Conservation (phyloP, 2,329 filamentous ascomycete species). For the Venturia asperata region DNA sequence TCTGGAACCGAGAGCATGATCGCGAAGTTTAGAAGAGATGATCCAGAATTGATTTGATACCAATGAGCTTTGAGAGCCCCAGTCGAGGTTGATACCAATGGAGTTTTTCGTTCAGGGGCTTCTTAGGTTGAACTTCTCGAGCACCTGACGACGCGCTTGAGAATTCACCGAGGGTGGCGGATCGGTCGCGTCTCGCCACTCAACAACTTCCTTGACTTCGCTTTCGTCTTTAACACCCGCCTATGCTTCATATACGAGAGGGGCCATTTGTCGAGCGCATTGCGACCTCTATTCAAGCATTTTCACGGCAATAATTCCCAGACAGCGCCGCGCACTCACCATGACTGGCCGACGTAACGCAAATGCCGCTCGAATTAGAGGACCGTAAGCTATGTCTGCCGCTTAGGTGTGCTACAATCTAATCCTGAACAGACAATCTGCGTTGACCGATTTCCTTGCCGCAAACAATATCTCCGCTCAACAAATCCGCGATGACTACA, state of each 20-base stretch:
- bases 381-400: slow-evolving; percentile 39
- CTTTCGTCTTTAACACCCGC: not conserved
- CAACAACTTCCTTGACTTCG: not conserved
- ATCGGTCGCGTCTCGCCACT: not conserved
- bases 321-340: not conserved
- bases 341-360: slow-evolving; percentile 6
- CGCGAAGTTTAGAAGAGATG: not conserved
- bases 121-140: not conserved
- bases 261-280: not conserved
- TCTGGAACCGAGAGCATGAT: not conserved
- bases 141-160: not conserved
- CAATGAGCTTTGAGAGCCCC: no score
- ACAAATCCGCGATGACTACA: slow-evolving; percentile 55
- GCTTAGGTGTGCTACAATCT: not conserved
- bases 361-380: slow-evolving; percentile 39
- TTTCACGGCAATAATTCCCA: not conserved
- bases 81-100: no score
- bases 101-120: not conserved
- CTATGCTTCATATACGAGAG: not conserved
- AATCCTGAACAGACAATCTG: slow-evolving; percentile 47
- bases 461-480: slow-evolving; percentile 66
- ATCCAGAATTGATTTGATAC: no score
- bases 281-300: not conserved
- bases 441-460: slow-evolving; percentile 61
- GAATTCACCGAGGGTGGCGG: not conserved